Conservation (phyloP, 2,329 filamentous ascomycete species). For the Ceratocystis cubensis region DNA sequence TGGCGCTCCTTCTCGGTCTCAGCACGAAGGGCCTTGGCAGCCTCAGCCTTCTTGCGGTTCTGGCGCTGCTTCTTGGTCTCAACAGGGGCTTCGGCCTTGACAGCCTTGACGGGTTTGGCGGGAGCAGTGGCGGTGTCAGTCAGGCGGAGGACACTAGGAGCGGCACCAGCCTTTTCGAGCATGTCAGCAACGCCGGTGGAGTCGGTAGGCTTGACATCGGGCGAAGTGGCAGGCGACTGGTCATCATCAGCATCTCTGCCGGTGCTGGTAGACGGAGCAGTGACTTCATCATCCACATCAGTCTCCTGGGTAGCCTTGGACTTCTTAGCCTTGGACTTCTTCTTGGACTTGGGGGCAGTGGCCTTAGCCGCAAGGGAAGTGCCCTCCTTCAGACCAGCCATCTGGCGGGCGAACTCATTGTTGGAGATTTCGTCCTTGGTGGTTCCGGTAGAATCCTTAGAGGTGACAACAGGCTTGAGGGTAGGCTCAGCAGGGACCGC, state of each 20-base stretch:
- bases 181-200: conserved; percentile 74
- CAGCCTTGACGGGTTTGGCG: conserved; percentile 49
- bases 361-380: conserved; percentile 36
- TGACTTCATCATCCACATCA: conserved; percentile 33
- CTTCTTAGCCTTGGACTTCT: conserved; percentile 54
- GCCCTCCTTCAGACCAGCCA: conserved; percentile 59
- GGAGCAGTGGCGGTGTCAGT: conserved; percentile 45
- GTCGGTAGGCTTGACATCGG: conserved; percentile 43
- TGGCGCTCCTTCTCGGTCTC: conserved; percentile 70
- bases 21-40: conserved; percentile 59
- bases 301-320: conserved; percentile 45
- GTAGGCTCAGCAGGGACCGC: conserved; percentile 2
- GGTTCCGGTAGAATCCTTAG: conserved; percentile 27
- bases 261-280: conserved; percentile 54
- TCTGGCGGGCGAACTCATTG: conserved; percentile 63
- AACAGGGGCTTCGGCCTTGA: conserved; percentile 50
- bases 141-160: conserved; percentile 65
- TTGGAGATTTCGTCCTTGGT: conserved; percentile 46
- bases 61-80: conserved; percentile 95
- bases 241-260: conserved; percentile 73
- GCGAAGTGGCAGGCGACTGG: conserved; percentile 56
- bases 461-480: conserved; percentile 4
- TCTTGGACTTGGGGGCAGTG: conserved; percentile 45
- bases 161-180: conserved; percentile 60
- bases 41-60: conserved; percentile 79